Percentiles rank a stretch among this genome's conserved stretches.
Conservation (phyloP, 2,329 filamentous ascomycete genomes). For the Trichocomaceae sp. region DNA sequence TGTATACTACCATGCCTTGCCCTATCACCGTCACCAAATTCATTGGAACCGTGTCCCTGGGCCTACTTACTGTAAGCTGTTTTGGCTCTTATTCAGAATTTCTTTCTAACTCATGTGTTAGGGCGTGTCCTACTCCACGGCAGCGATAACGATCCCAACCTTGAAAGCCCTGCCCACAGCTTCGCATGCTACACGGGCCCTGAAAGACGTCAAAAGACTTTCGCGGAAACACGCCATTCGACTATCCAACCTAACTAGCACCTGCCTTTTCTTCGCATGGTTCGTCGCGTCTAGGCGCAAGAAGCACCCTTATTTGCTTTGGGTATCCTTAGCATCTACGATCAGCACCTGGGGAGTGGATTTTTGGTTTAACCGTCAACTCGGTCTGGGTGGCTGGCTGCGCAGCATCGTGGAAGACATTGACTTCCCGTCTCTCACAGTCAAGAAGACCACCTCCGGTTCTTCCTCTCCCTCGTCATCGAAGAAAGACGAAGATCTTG, state of each 20-base stretch:
- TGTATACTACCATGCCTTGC: conserved; percentile 50
- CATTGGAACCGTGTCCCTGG: conserved; percentile 82
- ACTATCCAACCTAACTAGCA: conserved; percentile 62
- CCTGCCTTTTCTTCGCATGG: conserved; percentile 71
- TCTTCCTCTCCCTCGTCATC: conserved; percentile 20
- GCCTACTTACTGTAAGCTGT: conserved; percentile 71
- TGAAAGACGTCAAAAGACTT: conserved; percentile 59
- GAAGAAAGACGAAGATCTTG: conserved; percentile 33
- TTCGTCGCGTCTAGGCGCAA: conserved; percentile 64
- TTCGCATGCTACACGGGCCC: conserved; percentile 60
- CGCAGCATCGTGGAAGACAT: conserved; percentile 39
- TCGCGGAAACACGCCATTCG: conserved; percentile 60
- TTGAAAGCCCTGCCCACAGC: conserved; percentile 76
- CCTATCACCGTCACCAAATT: conserved; percentile 80
- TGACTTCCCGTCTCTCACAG: conserved; percentile 17
- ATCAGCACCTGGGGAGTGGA: conserved; percentile 51
- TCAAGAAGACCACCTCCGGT: conserved; percentile 15
- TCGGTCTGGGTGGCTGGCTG: conserved; percentile 39
- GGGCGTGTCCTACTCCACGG: conserved; percentile 84
- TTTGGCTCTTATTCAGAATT: not conserved
- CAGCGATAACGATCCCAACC: conserved; percentile 68
- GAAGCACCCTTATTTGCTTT: conserved; percentile 84
- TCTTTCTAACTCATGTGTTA: conserved; percentile 34
- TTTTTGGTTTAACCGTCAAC: conserved; percentile 64
- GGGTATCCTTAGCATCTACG: conserved; percentile 62